Base-by-base conservation (phyloP, 2,329 filamentous ascomycete species). In the Macrophomina pseudophaseolina region DNA sequence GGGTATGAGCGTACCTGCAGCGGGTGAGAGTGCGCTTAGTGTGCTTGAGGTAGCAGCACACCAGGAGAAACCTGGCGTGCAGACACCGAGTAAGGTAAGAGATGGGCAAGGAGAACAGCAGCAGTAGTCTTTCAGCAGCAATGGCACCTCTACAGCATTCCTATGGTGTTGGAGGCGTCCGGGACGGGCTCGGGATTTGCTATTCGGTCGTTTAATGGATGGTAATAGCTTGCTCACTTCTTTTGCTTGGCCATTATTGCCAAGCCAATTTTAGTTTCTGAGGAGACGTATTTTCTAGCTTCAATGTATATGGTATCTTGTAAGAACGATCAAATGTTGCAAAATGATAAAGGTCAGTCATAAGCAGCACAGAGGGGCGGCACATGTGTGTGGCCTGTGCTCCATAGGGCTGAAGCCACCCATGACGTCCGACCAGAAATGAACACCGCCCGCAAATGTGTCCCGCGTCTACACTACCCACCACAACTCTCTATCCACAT, bases 51-150 rank as follows among this genome's bases (percentile, higher is more conserved):
- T 80, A n/a, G 79, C 78, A 6, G 72, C 70, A 9, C 78, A 80
- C 52, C 79, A 72, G 35, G 79, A 77, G 67, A 77, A 78, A 68
- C 78, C 79, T 9, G 79, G 79, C 11, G 78, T 82, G 23, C 72
- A 77, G 66, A 80, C 77, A 28, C 78, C 79, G 14, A 80, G 78
- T 68, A 64, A 64, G 40, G 56, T 32, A n/a, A 38, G 65, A n/a
- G 65, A 51, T 30, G 18, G 30, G 6, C 58, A 62, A 30, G 58
- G 12, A 49, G 32, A 38, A 12, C n/a, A 30, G 35, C 32, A 40
- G 8, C 18, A 18, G 18, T 54, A 23, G 46, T 35, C 16, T 8
- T 5, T 7, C 23, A 18, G 32, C 35, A 51, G 35, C 30, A 48
- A 18, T 62, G 23, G 49, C 32, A 49, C n/a, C 30, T 49, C 56